Evolutionary conservation across 257 asterid species (phyloP).

Genomic region (Agastache rugosa): DNA sequence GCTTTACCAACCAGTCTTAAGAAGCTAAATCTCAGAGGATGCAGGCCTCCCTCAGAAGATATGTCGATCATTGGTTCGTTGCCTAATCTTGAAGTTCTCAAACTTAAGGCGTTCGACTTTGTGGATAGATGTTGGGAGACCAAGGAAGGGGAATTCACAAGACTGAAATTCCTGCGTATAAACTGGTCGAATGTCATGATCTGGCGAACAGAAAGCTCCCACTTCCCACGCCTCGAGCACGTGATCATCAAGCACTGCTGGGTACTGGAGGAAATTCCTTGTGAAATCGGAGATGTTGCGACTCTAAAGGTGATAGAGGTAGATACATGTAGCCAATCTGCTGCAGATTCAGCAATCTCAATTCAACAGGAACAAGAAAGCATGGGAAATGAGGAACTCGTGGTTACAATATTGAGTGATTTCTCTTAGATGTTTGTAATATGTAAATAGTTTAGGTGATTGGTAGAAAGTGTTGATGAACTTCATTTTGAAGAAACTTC

Average conservation of each 20-base stretch:
- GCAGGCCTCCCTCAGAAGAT: conserved; percentile 35
- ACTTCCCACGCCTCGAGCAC: conserved; percentile 31
- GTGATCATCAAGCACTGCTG: conserved; percentile 26
- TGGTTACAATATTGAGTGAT: neutral
- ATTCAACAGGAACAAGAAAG: conserved; percentile 35
- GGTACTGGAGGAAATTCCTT: conserved; percentile 28
- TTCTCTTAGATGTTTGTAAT: neutral
- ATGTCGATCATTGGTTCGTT: conserved; percentile 34
- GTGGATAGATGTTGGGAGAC: conserved; percentile 32
- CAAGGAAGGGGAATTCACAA: conserved; percentile 25
- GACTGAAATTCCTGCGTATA: conserved; percentile 27
- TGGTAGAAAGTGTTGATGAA: too few species aligned
- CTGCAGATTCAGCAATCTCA: conserved; percentile 27
- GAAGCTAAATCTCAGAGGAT: conserved; percentile 31
- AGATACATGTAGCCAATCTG: neutral
- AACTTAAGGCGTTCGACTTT: conserved; percentile 28
- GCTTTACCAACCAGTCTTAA: conserved; percentile 28
- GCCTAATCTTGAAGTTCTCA: conserved; percentile 43
- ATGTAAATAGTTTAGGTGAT: too few species aligned
- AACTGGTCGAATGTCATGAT: conserved; percentile 28
- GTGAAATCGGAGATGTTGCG: conserved; percentile 34
- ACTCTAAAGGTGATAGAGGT: conserved; percentile 32
- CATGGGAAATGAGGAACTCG: conserved; percentile 34
- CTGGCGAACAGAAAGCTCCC: conserved; percentile 23
- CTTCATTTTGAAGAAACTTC: too few species aligned